Evolutionary conservation across 2,329 filamentous ascomycete species (phyloP).

Genomic region (Trichoderma citrinoviride): DNA sequence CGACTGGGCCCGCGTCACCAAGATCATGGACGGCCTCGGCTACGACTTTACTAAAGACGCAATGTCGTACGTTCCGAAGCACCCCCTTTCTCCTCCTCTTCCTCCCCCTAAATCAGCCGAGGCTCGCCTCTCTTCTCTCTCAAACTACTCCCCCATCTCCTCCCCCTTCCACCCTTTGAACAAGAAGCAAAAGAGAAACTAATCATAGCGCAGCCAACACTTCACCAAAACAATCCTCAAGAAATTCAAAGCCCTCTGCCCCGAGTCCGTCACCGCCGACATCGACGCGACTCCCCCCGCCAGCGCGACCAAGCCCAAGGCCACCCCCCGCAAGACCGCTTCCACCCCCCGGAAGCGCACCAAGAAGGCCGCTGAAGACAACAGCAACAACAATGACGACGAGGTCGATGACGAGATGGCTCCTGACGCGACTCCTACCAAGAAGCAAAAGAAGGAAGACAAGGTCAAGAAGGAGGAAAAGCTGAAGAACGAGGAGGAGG

Average conservation of each 20-base stretch:
- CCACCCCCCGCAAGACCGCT: slow-evolving; percentile 17
- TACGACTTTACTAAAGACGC: slow-evolving; percentile 41
- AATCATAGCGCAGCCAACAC: slow-evolving; percentile 34
- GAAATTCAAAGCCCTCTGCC: slow-evolving; percentile 34
- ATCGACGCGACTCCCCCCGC: background rate
- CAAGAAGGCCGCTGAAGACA: slow-evolving; percentile 4
- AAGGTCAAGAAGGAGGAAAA: slow-evolving; percentile 25
- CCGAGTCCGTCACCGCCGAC: background rate
- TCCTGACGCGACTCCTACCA: slow-evolving; percentile 26
- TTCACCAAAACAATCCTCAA: slow-evolving; percentile 40
- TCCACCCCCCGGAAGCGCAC: slow-evolving; percentile 25
- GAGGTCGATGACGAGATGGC: slow-evolving; percentile 25
- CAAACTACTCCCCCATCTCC: background rate
- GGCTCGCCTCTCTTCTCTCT: background rate
- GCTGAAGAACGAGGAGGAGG: too few species aligned
- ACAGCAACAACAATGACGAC: slow-evolving; percentile 14
- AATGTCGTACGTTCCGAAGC: slow-evolving; percentile 34
- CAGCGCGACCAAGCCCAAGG: slow-evolving; percentile 4
- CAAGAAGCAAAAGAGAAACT: background rate
- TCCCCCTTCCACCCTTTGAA: background rate
- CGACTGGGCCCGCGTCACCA: slow-evolving; percentile 37
- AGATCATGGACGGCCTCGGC: slow-evolving; percentile 35
- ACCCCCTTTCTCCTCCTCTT: background rate
- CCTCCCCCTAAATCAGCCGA: background rate
- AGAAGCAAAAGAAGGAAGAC: slow-evolving; percentile 35